These are phyloP conservation scores for Chenopodium suecicum DNA, from an alignment of 148 eudicot genomes.

Conservation along the genomic window DNA sequence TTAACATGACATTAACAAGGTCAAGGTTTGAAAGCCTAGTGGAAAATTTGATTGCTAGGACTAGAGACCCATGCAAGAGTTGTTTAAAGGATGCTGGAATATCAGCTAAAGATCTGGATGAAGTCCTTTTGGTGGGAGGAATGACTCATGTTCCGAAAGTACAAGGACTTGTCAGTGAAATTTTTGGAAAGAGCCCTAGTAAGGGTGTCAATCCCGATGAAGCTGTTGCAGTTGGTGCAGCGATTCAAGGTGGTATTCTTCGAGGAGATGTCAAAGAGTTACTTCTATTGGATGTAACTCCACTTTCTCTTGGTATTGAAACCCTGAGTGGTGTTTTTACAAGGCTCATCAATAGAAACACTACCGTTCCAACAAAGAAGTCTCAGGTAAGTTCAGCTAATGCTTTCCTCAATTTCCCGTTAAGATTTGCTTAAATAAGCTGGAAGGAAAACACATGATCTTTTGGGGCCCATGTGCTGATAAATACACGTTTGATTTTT, in stretches of 20 bases:
- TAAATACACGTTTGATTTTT: not conserved
- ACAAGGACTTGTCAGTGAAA: constrained; percentile 39
- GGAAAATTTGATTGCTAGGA: constrained; percentile 40
- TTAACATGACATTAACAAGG: constrained; percentile 37
- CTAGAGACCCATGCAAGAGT: constrained; percentile 40
- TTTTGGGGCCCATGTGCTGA: too few species aligned
- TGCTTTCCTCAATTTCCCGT: not conserved
- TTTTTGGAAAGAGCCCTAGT: constrained; percentile 44
- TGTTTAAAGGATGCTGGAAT: constrained; percentile 52
- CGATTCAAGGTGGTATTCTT: constrained; percentile 46
- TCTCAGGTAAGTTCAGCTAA: constrained; percentile 27
- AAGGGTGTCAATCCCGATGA: constrained; percentile 52
- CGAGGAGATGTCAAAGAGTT: constrained; percentile 48
- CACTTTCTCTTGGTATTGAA: constrained; percentile 54
- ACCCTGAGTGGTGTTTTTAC: constrained; percentile 48
- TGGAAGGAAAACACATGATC: too few species aligned
- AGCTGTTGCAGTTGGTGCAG: constrained; percentile 54
- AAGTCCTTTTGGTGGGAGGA: constrained; percentile 52
- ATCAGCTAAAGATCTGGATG: constrained; percentile 39
- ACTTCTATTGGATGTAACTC: constrained; percentile 43
- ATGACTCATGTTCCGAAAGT: constrained; percentile 54
- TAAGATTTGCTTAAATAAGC: not conserved
- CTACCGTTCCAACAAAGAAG: constrained; percentile 48
- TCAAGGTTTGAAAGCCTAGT: constrained; percentile 49
- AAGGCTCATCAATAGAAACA: constrained; percentile 43